Conservation (phyloP, 2,329 filamentous ascomycete genomes). For the Fusarium sp. region DNA sequence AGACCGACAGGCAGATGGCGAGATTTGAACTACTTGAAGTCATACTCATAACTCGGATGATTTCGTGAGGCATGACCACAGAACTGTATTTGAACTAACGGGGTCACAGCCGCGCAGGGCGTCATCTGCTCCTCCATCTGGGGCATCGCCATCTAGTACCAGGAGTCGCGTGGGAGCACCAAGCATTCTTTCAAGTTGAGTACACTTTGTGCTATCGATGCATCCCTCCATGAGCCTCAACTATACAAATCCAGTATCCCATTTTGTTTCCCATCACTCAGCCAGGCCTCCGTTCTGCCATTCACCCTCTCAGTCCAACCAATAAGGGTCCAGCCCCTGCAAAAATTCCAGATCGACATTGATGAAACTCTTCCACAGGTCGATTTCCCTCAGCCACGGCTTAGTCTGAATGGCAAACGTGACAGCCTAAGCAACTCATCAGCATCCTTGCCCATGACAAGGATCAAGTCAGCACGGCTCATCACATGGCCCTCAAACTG, state of each 20-base stretch:
- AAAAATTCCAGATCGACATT: slow-evolving; percentile 44
- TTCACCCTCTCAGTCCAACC: slow-evolving; percentile 34
- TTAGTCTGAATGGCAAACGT: slow-evolving; percentile 47
- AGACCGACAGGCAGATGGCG: neutral
- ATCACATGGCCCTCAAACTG: slow-evolving; percentile 38
- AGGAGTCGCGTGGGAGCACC: neutral
- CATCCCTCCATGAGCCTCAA: neutral
- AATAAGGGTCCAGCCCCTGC: slow-evolving; percentile 31
- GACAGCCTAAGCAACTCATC: slow-evolving; percentile 43
- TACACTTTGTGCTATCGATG: neutral
- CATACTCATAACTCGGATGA: neutral
- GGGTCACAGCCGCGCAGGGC: neutral
- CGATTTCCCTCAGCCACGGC: slow-evolving; percentile 46
- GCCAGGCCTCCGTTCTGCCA: neutral
- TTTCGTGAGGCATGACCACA: neutral
- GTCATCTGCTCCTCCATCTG: neutral
- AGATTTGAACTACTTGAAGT: neutral
- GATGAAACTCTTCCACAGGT: slow-evolving; percentile 48
- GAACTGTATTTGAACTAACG: neutral
- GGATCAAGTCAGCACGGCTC: slow-evolving; percentile 42
- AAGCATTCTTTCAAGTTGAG: neutral
- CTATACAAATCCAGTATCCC: neutral
- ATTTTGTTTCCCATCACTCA: neutral
- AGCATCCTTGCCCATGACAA: slow-evolving; percentile 43
- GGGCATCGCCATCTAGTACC: neutral